Evolutionary conservation across 441 rosid genomes (phyloP).

Genomic region (Populus tomentosa): DNA sequence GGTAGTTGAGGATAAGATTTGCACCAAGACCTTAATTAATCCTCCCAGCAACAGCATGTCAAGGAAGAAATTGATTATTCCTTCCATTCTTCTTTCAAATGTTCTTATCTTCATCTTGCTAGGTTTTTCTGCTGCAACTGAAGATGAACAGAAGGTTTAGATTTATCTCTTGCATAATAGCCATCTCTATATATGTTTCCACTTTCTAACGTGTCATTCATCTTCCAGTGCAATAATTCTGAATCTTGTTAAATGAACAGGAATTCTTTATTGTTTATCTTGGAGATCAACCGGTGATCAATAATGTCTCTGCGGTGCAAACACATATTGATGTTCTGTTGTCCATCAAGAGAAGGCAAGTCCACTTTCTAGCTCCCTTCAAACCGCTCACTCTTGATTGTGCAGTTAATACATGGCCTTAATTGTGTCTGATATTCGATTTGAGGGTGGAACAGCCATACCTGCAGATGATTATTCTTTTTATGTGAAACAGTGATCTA

Average conservation of each 20-base stretch:
- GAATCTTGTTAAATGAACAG: conserved; percentile 24
- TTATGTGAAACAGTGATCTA: conserved; percentile 30
- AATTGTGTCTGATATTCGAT: background rate
- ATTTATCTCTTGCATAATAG: background rate
- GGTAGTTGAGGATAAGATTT: background rate
- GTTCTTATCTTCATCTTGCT: conserved; percentile 17
- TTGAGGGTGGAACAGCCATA: background rate
- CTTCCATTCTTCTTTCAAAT: conserved; percentile 2
- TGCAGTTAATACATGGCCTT: background rate
- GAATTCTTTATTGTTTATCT: conserved; percentile 60
- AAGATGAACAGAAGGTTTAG: conserved; percentile 16
- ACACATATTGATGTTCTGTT: conserved; percentile 49
- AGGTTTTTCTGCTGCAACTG: conserved; percentile 15
- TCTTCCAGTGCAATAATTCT: background rate
- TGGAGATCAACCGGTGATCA: conserved; percentile 31
- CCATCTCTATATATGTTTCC: background rate
- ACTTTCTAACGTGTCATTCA: background rate
- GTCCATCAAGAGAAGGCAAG: conserved; percentile 51
- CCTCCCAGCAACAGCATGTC: conserved; percentile 14
- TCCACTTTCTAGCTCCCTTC: background rate
- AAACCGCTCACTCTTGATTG: background rate
- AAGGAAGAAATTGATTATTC: background rate
- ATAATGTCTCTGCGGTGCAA: conserved; percentile 27
- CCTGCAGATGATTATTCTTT: background rate
- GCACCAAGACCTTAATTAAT: background rate